Conservation (phyloP, 2,329 filamentous ascomycete species). For the Trichothecium roseum region DNA sequence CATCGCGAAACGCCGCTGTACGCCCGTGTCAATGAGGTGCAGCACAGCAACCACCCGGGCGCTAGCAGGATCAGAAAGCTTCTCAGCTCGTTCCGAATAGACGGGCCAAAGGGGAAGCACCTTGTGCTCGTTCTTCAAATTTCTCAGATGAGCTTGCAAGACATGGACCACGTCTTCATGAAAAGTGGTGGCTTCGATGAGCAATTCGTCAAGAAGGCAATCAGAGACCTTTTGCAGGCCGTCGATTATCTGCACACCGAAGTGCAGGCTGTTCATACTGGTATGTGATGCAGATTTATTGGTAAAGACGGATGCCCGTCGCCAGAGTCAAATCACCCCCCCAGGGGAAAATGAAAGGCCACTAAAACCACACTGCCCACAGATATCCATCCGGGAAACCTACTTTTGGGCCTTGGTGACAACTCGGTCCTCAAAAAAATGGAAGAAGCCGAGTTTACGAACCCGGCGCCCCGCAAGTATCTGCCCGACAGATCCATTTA, state of each 20-base stretch:
- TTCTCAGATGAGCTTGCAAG: constrained; percentile 18
- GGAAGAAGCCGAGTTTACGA: constrained; percentile 12
- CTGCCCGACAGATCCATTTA: constrained; percentile 13
- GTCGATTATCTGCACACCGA: constrained; percentile 24
- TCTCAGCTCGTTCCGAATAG: constrained; percentile 10
- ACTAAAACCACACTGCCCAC: constrained; percentile 3
- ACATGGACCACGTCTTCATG: constrained; percentile 18
- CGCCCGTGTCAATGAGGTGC: constrained; percentile 6
- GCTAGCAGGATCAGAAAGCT: constrained; percentile 11
- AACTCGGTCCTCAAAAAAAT: constrained; percentile 10
- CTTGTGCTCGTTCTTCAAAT: constrained; percentile 11
- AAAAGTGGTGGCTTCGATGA: constrained; percentile 13
- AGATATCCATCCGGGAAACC: constrained; percentile 16
- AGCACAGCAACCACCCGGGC: constrained; percentile 6
- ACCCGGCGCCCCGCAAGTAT: constrained; percentile 12
- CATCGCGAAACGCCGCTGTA: constrained; percentile 14
- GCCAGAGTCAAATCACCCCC: too few species aligned
- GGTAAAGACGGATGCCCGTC: too few species aligned
- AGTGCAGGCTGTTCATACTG: constrained; percentile 18
- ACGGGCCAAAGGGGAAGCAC: constrained; percentile 11
- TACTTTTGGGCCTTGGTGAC: constrained; percentile 12
- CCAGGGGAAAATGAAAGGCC: background rate
- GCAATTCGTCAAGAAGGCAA: constrained; percentile 17
- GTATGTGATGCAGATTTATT: too few species aligned
- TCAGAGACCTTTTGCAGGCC: constrained; percentile 18